phyloP scores from a whole-genome alignment of 1,284 basidiomycete species.

The Malassezia restricta region DNA sequence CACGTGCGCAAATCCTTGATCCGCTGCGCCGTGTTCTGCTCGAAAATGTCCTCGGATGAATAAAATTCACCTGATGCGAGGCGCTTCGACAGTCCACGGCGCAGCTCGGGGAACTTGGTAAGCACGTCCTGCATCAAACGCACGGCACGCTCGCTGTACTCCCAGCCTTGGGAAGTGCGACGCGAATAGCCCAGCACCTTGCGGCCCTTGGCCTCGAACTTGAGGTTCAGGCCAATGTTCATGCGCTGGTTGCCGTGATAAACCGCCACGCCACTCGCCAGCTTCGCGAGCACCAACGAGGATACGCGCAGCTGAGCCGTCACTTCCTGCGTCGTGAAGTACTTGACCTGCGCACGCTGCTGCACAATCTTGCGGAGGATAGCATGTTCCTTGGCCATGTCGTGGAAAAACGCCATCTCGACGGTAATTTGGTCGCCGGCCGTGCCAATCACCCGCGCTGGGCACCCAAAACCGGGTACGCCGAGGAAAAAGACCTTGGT shows the following conservation, averaged over 20 bases:
- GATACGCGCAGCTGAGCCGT: slow-evolving; percentile 29
- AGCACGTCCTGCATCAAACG: slow-evolving; percentile 73
- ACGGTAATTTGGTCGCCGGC: slow-evolving; percentile 29
- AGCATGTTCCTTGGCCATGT: slow-evolving; percentile 34
- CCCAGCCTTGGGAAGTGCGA: slow-evolving; percentile 76
- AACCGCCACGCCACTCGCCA: slow-evolving; percentile 87
- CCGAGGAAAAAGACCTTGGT: slow-evolving; percentile 92
- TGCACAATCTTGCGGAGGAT: slow-evolving; percentile 28
- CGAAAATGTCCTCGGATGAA: slow-evolving; percentile 62
- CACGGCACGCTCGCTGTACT: slow-evolving; percentile 78
- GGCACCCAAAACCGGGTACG: slow-evolving; percentile 81
- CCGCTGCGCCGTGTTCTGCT: slow-evolving; percentile 54
- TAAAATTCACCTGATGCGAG: slow-evolving; percentile 54
- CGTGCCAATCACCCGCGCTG: slow-evolving; percentile 75
- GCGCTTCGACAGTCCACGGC: slow-evolving; percentile 19
- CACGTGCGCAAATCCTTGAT: slow-evolving; percentile 70
- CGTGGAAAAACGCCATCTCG: slow-evolving; percentile 30
- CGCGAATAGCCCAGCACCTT: slow-evolving; percentile 90
- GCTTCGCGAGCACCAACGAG: slow-evolving; percentile 56
- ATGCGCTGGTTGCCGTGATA: slow-evolving; percentile 60
- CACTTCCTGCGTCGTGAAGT: slow-evolving; percentile 26
- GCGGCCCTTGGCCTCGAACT: slow-evolving; percentile 88
- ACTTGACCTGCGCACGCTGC: slow-evolving; percentile 22
- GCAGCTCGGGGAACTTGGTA: slow-evolving; percentile 38
- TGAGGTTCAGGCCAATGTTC: slow-evolving; percentile 84